phyloP scores from a whole-genome alignment of 805 yeast genomes.

The Saccharomycopsis amapae region DNA sequence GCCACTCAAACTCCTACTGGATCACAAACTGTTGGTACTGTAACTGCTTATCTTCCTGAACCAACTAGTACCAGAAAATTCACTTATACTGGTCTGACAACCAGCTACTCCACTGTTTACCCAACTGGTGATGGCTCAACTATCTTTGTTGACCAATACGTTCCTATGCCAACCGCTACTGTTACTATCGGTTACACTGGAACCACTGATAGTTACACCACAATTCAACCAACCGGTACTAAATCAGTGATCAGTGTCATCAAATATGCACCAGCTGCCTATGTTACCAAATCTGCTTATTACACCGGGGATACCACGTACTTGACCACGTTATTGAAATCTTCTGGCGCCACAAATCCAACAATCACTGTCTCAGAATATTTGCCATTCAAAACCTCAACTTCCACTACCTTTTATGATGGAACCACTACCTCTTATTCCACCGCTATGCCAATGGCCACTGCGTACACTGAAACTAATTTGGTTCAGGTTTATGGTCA shows the following conservation, averaged over 20 bases:
- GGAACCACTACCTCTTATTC: slow-evolving; percentile 4
- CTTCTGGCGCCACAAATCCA: background rate
- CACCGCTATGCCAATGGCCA: background rate
- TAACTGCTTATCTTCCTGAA: background rate
- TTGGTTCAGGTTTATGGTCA: slow-evolving; percentile 20
- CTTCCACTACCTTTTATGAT: background rate
- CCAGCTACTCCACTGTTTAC: background rate
- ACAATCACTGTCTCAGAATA: slow-evolving; percentile 8
- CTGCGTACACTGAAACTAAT: background rate
- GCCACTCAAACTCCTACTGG: background rate
- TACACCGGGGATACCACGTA: background rate
- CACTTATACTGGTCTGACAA: background rate
- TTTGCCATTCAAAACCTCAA: slow-evolving; percentile 1
- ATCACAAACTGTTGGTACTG: background rate
- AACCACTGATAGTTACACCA: slow-evolving; percentile 2
- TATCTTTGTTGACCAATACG: background rate
- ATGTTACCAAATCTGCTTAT: background rate
- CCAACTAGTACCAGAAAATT: background rate
- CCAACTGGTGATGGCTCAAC: background rate
- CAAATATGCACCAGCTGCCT: background rate
- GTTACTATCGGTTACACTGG: background rate
- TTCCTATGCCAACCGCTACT: background rate
- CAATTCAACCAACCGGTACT: background rate
- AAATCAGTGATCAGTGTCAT: background rate
- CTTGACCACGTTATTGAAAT: no score